Percentiles rank a stretch among this genome's conserved stretches.
These are phyloP conservation scores for Penicillium ochrochloron DNA, from an alignment of 495 filamentous ascomycete species.

Conservation along the genomic window DNA sequence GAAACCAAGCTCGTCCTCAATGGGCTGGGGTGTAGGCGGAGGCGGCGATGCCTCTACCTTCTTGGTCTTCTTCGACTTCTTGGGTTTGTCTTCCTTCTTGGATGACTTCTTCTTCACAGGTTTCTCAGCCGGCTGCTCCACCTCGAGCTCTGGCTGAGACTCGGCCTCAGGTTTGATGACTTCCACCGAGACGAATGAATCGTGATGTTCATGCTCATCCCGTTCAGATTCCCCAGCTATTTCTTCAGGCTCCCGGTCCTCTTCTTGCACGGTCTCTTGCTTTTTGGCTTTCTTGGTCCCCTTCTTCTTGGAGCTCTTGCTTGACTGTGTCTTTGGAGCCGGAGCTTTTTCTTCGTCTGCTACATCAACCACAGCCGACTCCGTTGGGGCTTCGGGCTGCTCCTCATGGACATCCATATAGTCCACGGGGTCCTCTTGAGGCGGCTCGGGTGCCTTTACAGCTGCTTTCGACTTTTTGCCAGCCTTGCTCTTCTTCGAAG, in stretches of 20 bases:
- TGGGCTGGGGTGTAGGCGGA: conserved; percentile 12
- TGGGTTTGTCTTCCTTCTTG: conserved; percentile 51
- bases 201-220: conserved; percentile 42
- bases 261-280: conserved; percentile 34
- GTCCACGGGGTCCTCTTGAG: conserved; percentile 2
- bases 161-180: conserved; percentile 32
- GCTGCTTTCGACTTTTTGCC: conserved; percentile 46
- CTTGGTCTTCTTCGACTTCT: conserved; percentile 55
- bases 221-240: conserved; percentile 34
- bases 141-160: conserved; percentile 33
- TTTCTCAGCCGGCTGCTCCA: conserved; percentile 36
- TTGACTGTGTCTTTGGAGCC: conserved; percentile 26
- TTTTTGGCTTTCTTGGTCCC: conserved; percentile 35
- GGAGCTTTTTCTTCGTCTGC: conserved; percentile 46
- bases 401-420: conserved; percentile 12
- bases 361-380: not conserved
- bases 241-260: conserved; percentile 27
- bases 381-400: conserved; percentile 4
- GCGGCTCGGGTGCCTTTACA: conserved; percentile 18
- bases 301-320: conserved; percentile 36
- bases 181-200: conserved; percentile 47
- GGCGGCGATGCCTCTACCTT: conserved; percentile 30
- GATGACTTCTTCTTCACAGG: conserved; percentile 33
- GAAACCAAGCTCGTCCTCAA: conserved; percentile 13
- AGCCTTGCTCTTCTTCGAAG: conserved; percentile 42